Evolutionary conservation across 306 rosid genomes (phyloP).

Genomic region (Acacia confusa): DNA sequence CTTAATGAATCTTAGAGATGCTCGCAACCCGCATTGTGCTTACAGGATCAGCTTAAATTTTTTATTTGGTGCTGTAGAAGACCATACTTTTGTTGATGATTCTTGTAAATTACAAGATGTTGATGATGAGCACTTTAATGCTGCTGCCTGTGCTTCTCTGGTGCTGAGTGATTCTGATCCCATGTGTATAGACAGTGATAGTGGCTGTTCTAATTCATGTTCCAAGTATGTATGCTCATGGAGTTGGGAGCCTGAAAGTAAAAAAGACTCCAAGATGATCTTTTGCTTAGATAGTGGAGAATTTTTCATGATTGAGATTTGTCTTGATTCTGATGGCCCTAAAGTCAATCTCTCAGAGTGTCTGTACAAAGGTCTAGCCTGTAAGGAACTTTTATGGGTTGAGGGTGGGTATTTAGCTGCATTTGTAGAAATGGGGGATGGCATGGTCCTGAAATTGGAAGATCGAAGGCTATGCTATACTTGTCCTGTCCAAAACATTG

Average conservation of each 20-base stretch:
- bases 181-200: slow-evolving; percentile 87
- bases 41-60: slow-evolving; percentile 63
- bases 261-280: slow-evolving; percentile 63
- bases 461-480: slow-evolving; percentile 61
- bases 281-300: slow-evolving; percentile 83
- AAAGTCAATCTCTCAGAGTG: slow-evolving; percentile 80
- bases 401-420: slow-evolving; percentile 86
- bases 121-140: slow-evolving; percentile 85
- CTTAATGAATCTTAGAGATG: slow-evolving; percentile 87
- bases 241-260: slow-evolving; percentile 87
- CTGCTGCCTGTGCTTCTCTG: slow-evolving; percentile 89
- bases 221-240: slow-evolving; percentile 74
- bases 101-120: slow-evolving; percentile 72
- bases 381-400: slow-evolving; percentile 85
- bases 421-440: slow-evolving; percentile 91
- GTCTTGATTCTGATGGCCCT: slow-evolving; percentile 54
- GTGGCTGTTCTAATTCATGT: slow-evolving; percentile 48
- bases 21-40: slow-evolving; percentile 60
- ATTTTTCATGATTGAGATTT: slow-evolving; percentile 73
- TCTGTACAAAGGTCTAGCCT: slow-evolving; percentile 76
- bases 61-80: slow-evolving; percentile 64
- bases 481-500: slow-evolving; percentile 82
- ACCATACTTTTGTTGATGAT: slow-evolving; percentile 70
- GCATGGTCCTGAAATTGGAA: slow-evolving; percentile 78
- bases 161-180: slow-evolving; percentile 86